Evolutionary conservation across 306 rosid genomes (phyloP), one percentile per base, ranked within the genome.

Genomic region (Trichosanthes cucumerina): DNA sequence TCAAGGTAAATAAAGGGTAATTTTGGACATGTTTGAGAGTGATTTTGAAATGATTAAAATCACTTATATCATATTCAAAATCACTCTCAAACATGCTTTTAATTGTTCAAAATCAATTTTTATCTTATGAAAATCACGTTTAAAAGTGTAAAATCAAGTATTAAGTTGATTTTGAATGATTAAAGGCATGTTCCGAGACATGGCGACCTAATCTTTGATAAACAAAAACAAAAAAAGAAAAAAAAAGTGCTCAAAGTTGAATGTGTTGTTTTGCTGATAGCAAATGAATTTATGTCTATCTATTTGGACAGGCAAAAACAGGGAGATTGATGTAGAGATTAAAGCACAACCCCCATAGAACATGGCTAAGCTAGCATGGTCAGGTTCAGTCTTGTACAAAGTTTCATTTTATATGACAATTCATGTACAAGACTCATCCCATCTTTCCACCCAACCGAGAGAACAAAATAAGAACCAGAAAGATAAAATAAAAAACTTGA

Each of bases 381-480:
- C 89, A 88, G 89, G 96, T 89, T 88, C 88, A 84, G 87, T 90
- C 92, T 89, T 88, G 98, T 86, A 93, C 93, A 80, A 75, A 88
- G 89, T 88, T 84, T 93, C 93, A 79, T 89, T 86, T 82, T 84
- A 79, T 82, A 81, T 86, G 88, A 81, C 83, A 76, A 52, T 86
- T 69, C 83, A 56, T 84, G 92, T 91, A 88, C 92, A 91, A 87
- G 90, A 83, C 88, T 84, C 81, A 76, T 52, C 87, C 93, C 81
- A 83, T 85, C 79, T 81, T 86, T 88, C 89, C 80, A 73, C 50
- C 76, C 44, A 78, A 74, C 63, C 50, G 39, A 18, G 26, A 74
- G 77, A 49, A 50, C 47, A 74, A 49, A 49, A 52, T 31, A 74
- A 50, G 44, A 33, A 34, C 31, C 63, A 74, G 44, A n/a, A 74